Evolutionary conservation across 805 yeast species (phyloP).

Genomic region (Kuraishia capsulata): DNA sequence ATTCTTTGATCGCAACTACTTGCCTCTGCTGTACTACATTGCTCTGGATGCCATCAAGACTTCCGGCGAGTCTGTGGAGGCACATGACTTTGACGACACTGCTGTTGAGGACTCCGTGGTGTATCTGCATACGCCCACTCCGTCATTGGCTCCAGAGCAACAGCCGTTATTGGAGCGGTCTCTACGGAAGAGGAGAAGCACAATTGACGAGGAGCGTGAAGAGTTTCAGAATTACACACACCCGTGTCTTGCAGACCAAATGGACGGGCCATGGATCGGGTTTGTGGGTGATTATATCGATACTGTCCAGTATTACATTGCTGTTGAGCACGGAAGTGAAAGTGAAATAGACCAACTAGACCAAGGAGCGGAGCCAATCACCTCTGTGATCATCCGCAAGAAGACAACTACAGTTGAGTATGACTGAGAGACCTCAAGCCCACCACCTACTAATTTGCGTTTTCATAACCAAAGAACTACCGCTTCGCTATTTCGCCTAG

Average conservation of each 20-base stretch:
- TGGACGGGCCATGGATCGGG: slow-evolving; percentile 51
- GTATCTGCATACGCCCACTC: not conserved
- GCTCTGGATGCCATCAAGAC: slow-evolving; percentile 49
- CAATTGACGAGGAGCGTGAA: slow-evolving; percentile 51
- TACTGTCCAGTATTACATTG: slow-evolving; percentile 22
- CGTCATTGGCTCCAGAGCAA: not conserved
- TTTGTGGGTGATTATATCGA: slow-evolving; percentile 43
- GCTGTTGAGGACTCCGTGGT: not conserved
- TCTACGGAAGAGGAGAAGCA: slow-evolving; percentile 30
- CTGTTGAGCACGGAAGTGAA: slow-evolving; percentile 3
- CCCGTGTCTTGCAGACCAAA: slow-evolving; percentile 35
- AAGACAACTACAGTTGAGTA: slow-evolving; percentile 13
- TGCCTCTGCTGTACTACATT: slow-evolving; percentile 44
- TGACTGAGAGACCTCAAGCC: slow-evolving; percentile 8
- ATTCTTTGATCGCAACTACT: slow-evolving; percentile 45
- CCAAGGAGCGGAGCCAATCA: slow-evolving; percentile 6
- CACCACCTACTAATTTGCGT: no score
- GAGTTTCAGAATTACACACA: slow-evolving; percentile 38
- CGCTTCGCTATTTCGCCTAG: no score
- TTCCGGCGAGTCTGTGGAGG: slow-evolving; percentile 21
- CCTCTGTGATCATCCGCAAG: slow-evolving; percentile 10
- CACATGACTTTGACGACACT: slow-evolving; percentile 7
- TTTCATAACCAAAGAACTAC: no score
- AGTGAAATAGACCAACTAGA: not conserved
- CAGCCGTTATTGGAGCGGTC: not conserved